Percentiles rank a stretch among this genome's conserved stretches.
These are phyloP conservation scores for Picea engelmannii DNA, from an alignment of 83 land plant species.

Conservation along the genomic window DNA sequence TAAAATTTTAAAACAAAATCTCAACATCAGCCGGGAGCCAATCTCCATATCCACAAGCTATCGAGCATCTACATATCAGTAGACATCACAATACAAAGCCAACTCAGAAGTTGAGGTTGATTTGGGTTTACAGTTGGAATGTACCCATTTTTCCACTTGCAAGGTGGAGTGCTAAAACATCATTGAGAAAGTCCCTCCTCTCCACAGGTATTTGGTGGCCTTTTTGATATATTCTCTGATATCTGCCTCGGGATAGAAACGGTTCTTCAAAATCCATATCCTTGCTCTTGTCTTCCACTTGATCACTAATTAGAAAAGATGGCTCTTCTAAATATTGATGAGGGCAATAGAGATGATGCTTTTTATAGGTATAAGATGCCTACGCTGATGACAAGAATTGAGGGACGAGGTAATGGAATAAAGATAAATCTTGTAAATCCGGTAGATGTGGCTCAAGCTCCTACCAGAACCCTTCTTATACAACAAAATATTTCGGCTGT, in stretches of 20 bases:
- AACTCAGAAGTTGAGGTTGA: not conserved
- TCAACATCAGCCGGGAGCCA: too few species aligned
- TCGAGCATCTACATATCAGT: too few species aligned
- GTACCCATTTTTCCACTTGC: not conserved
- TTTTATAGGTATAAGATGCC: too few species aligned
- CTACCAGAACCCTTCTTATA: too few species aligned
- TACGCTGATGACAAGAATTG: too few species aligned
- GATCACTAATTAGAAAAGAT: conserved; percentile 30
- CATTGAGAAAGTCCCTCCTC: not conserved
- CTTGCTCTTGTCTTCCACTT: not conserved
- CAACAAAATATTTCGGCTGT: too few species aligned
- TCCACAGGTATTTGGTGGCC: not conserved
- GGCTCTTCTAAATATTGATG: conserved; percentile 93
- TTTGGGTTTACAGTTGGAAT: not conserved
- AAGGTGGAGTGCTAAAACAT: too few species aligned
- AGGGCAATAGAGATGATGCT: conserved; percentile 58
- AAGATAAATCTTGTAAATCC: too few species aligned
- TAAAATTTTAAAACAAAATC: too few species aligned
- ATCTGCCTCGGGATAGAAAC: not conserved
- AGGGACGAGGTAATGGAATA: too few species aligned
- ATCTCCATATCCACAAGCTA: too few species aligned
- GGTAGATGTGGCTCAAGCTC: too few species aligned
- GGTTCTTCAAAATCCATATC: not conserved
- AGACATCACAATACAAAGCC: not conserved
- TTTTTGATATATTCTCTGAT: not conserved